These are phyloP conservation scores for Penicillium brasilianum DNA, from an alignment of 2,329 filamentous ascomycete genomes.

Conservation along the genomic window DNA sequence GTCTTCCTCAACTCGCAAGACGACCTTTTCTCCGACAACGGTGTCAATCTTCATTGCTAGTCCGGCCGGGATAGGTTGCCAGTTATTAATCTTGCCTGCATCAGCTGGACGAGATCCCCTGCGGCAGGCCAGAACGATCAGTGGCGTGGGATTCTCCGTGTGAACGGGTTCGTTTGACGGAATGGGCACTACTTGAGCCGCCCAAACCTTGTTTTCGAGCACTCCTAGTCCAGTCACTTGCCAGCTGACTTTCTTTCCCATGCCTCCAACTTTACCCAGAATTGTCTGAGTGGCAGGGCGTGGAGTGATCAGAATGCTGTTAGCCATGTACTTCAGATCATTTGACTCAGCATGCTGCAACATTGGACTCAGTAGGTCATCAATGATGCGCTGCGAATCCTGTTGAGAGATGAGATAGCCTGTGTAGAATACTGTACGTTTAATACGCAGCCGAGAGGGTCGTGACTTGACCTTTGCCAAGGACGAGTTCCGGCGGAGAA, in stretches of 20 bases:
- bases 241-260: conserved; percentile 84
- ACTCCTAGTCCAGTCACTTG: conserved; percentile 76
- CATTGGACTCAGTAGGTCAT: conserved; percentile 61
- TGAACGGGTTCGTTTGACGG: conserved; percentile 70
- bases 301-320: conserved; percentile 88
- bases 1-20: conserved; percentile 80
- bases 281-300: conserved; percentile 73
- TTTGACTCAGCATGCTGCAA: conserved; percentile 66
- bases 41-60: conserved; percentile 79
- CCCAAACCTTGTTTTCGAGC: conserved; percentile 84
- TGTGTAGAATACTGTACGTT: conserved; percentile 88
- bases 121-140: conserved; percentile 81
- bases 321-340: conserved; percentile 81
- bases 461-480: conserved; percentile 48
- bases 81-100: conserved; percentile 79
- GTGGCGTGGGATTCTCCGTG: conserved; percentile 77
- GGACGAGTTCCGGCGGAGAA: conserved; percentile 36
- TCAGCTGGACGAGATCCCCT: conserved; percentile 78
- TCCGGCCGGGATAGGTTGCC: conserved; percentile 75
- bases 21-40: conserved; percentile 82
- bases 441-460: conserved; percentile 68
- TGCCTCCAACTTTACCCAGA: conserved; percentile 81
- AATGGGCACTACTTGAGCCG: conserved; percentile 76
- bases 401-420: conserved; percentile 79
- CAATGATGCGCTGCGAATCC: conserved; percentile 74